Percentiles rank a stretch among this genome's conserved stretches.
These are phyloP conservation scores for Metarhizium sp. DNA, from an alignment of 2,329 filamentous ascomycete species.

Conservation along the genomic window DNA sequence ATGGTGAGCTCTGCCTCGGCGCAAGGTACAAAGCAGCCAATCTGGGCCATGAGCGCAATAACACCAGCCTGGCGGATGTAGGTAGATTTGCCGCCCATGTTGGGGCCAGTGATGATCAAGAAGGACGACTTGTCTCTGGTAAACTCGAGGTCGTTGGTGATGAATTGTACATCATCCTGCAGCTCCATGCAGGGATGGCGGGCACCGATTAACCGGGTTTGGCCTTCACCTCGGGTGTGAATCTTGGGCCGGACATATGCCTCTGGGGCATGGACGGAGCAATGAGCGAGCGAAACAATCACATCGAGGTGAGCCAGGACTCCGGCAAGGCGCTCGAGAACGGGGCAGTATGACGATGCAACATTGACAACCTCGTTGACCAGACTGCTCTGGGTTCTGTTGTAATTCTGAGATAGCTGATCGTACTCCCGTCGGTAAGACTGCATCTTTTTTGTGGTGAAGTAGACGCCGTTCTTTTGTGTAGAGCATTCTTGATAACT, in stretches of 20 bases:
- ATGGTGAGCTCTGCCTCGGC: conserved; percentile 84
- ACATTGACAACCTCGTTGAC: conserved; percentile 90
- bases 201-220: conserved; percentile 84
- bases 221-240: conserved; percentile 76
- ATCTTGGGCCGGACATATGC: conserved; percentile 88
- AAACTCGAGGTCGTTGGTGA: conserved; percentile 90
- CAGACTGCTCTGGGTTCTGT: conserved; percentile 82
- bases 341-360: conserved; percentile 87
- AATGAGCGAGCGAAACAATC: conserved; percentile 86
- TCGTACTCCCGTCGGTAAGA: conserved; percentile 82
- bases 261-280: conserved; percentile 83
- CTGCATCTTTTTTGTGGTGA: conserved; percentile 78
- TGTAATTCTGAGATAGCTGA: conserved; percentile 89
- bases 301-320: conserved; percentile 87
- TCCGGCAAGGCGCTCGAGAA: conserved; percentile 79
- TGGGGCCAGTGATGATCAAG: conserved; percentile 92
- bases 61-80: conserved; percentile 97
- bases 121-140: conserved; percentile 74
- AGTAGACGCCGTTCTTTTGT: conserved; percentile 98
- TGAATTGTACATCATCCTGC: conserved; percentile 97
- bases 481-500: conserved; percentile 92
- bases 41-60: conserved; percentile 93
- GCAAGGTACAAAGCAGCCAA: conserved; percentile 93
- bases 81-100: conserved; percentile 98
- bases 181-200: conserved; percentile 97